Conservation (phyloP, 306 rosid species). For the Benincasa hispida region DNA sequence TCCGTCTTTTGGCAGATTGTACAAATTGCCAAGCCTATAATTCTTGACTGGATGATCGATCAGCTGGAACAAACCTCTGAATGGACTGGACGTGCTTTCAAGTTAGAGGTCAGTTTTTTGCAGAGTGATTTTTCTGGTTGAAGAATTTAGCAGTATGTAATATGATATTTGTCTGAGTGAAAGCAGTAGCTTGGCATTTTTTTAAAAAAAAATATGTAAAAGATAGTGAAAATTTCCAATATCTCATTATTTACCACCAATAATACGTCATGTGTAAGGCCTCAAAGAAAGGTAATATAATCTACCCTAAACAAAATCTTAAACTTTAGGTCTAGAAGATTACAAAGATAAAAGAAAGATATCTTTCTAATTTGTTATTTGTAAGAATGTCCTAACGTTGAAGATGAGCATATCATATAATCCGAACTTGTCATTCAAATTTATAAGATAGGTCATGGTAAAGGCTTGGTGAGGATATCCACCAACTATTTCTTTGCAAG, state of each 20-base stretch:
- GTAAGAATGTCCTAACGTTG: background rate
- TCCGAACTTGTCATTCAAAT: background rate
- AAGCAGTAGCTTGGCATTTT: background rate
- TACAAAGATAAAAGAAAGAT: background rate
- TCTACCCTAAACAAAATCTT: background rate
- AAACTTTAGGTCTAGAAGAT: background rate
- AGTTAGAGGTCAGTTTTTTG: constrained; percentile 37
- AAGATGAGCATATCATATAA: background rate
- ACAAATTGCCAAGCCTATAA: constrained; percentile 38
- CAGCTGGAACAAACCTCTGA: constrained; percentile 32
- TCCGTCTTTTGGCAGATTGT: constrained; percentile 28
- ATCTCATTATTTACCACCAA: background rate
- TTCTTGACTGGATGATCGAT: constrained; percentile 56
- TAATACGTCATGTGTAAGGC: background rate
- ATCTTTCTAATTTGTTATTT: background rate
- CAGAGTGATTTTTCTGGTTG: constrained; percentile 1
- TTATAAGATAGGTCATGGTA: background rate
- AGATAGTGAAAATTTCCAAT: background rate
- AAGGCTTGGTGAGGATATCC: background rate
- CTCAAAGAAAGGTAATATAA: background rate
- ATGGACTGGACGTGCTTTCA: constrained; percentile 46
- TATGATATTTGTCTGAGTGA: background rate
- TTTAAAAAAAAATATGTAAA: background rate
- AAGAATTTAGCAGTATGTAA: background rate
- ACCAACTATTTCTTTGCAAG: background rate